These are phyloP conservation scores for Pleoardoris graminearum DNA, from an alignment of 2,329 filamentous ascomycete genomes.

Conservation along the genomic window DNA sequence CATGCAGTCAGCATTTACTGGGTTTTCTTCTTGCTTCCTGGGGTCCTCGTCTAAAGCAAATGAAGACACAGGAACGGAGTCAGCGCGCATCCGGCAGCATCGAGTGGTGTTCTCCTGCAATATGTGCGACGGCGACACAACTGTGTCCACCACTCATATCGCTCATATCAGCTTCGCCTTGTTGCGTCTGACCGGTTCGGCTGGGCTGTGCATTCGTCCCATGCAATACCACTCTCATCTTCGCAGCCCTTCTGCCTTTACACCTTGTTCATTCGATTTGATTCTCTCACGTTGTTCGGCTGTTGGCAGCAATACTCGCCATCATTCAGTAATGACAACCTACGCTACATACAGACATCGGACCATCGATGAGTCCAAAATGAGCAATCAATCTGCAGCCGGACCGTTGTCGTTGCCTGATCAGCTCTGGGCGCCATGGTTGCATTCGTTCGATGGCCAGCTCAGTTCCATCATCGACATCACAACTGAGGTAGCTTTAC, in stretches of 20 bases:
- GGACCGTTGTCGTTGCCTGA: background rate
- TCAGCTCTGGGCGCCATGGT: background rate
- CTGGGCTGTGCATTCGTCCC: background rate
- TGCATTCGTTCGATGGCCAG: slow-evolving; percentile 1
- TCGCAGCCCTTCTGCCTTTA: background rate
- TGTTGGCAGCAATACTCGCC: no score
- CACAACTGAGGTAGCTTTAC: background rate
- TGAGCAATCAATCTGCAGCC: no score
- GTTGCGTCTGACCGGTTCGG: background rate
- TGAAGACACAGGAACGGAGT: no score
- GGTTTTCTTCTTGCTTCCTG: slow-evolving; percentile 1
- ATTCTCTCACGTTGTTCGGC: background rate
- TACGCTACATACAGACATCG: no score
- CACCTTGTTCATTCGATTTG: background rate
- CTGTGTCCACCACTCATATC: background rate
- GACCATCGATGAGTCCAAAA: no score
- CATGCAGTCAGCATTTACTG: slow-evolving; percentile 17
- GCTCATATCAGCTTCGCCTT: background rate
- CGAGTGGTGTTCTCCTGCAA: background rate
- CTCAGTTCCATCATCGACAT: background rate
- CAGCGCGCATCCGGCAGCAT: background rate
- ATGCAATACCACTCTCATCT: background rate
- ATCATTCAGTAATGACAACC: no score
- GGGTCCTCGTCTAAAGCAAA: no score
- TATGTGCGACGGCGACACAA: slow-evolving; percentile 2